phyloP scores from a whole-genome alignment of 2,329 filamentous ascomycete species.

The Colletotrichum siamense region DNA sequence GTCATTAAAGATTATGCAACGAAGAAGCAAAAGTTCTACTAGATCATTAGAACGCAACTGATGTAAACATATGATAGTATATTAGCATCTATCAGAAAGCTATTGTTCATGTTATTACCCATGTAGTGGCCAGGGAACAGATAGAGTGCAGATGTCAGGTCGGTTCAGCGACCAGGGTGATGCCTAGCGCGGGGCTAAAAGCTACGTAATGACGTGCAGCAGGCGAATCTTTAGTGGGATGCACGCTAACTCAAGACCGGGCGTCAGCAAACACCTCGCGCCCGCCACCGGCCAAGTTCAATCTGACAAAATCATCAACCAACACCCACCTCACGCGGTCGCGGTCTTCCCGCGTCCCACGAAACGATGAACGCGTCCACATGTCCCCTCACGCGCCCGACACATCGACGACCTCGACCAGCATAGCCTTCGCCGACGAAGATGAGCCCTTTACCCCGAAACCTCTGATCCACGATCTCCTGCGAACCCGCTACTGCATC shows the following conservation, averaged over 20 bases:
- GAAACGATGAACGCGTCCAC: conserved; percentile 14
- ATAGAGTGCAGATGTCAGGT: not conserved
- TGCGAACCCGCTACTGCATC: conserved; percentile 53
- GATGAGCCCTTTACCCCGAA: conserved; percentile 30
- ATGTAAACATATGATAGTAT: not conserved
- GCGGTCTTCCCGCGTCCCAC: not conserved
- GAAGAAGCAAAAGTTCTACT: too few species aligned
- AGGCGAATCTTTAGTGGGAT: not conserved
- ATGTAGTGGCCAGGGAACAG: not conserved
- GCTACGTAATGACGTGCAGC: not conserved
- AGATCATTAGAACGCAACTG: not conserved
- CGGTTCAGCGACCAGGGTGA: not conserved
- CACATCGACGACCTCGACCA: not conserved
- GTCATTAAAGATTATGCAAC: too few species aligned
- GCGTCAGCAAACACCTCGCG: not conserved
- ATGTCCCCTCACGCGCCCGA: conserved; percentile 17
- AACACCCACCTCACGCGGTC: not conserved
- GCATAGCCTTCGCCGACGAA: conserved; percentile 27
- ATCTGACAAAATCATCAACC: not conserved
- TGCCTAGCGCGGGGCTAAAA: not conserved
- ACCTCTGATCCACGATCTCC: conserved; percentile 53
- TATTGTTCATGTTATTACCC: not conserved
- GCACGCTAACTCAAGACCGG: not conserved
- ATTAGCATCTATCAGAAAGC: too few species aligned
- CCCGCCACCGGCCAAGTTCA: not conserved